A percentile compares a stretch with the other conserved stretches of the same genome.
These are phyloP conservation scores for Phytomonas francai DNA, from an alignment of 208 protist genomes.

Conservation along the genomic window DNA sequence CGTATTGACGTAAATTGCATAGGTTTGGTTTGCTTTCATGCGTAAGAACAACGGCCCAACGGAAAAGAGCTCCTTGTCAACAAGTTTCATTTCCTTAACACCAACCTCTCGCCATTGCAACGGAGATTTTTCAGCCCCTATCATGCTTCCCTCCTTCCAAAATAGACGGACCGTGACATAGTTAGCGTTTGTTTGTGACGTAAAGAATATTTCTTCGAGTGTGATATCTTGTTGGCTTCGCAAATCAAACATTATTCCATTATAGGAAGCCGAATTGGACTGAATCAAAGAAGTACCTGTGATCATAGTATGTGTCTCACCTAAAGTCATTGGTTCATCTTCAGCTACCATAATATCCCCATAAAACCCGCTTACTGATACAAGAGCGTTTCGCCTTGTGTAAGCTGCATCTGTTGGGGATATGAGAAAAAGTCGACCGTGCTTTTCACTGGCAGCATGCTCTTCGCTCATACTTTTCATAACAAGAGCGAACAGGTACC, in stretches of 20 bases:
- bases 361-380: constrained; percentile 39
- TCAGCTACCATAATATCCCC: constrained; percentile 40
- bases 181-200: constrained; percentile 71
- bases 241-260: constrained; percentile 91
- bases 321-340: constrained; percentile 29
- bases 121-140: constrained; percentile 53
- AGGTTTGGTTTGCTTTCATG: constrained; percentile 69
- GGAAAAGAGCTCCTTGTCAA: constrained; percentile 76
- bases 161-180: constrained; percentile 76
- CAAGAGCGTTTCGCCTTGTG: constrained; percentile 30
- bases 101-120: constrained; percentile 65
- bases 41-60: constrained; percentile 48
- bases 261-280: constrained; percentile 79
- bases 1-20: constrained; percentile 86
- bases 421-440: constrained; percentile 16
- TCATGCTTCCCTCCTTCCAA: constrained; percentile 85
- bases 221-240: constrained; percentile 70
- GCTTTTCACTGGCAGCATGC: constrained; percentile 1
- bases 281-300: constrained; percentile 66
- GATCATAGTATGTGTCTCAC: constrained; percentile 56
- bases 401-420: constrained; percentile 22
- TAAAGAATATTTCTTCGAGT: constrained; percentile 84
- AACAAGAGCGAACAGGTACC: constrained; percentile 12
- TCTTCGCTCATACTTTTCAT: constrained; percentile 3
- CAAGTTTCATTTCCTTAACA: constrained; percentile 49